A percentile compares a stretch with the other conserved stretches of the same genome.
Evolutionary conservation across 176 grass and related monocot species (phyloP).

Genomic region (sorghum (Sorghum bicolor)): Sorghum_bicolor_NCBIv3 NC_012870.2:77774001-77774500

Average conservation of each 20-base stretch:
- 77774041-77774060: constrained; percentile 31
- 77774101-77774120: constrained; percentile 25
- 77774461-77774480: too few species aligned
- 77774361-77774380: too few species aligned
- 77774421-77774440: constrained; percentile 58
- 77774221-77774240: constrained; percentile 45
- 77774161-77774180: neutral
- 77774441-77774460: too few species aligned
- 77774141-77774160: too few species aligned
- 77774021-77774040: constrained; percentile 55
- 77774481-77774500: too few species aligned
- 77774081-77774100: constrained; percentile 45
- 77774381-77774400: neutral
- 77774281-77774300: constrained; percentile 38
- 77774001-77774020: constrained; percentile 9
- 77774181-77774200: constrained; percentile 43
- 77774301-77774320: constrained; percentile 55
- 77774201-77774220: constrained; percentile 36
- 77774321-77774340: constrained; percentile 62
- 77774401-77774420: constrained; percentile 72
- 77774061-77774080: constrained; percentile 43
- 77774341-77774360: neutral
- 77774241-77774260: constrained; percentile 33
- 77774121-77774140: neutral
- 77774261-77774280: constrained; percentile 15